phyloP scores from a whole-genome alignment of 2,329 filamentous ascomycete species.

The Bipolaris cookei region DNA sequence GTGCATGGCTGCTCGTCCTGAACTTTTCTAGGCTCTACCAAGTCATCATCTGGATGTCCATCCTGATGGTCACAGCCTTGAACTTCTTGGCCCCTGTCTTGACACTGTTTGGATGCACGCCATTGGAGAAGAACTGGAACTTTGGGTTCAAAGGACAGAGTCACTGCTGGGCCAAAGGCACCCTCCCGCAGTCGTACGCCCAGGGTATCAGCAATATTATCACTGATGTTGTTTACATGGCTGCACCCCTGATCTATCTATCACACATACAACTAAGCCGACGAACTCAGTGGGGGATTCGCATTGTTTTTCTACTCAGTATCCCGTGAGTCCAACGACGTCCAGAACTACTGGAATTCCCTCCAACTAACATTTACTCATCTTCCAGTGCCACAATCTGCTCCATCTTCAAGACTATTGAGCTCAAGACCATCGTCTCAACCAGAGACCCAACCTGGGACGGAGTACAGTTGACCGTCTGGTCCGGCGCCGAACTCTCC shows the following conservation, averaged over 20 bases:
- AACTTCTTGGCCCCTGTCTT: constrained; percentile 36
- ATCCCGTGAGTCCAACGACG: constrained; percentile 29
- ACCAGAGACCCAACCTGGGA: constrained; percentile 36
- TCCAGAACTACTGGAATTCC: background rate
- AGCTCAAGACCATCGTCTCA: constrained; percentile 29
- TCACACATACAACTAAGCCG: constrained; percentile 30
- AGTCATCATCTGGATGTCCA: constrained; percentile 36
- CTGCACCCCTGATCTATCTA: constrained; percentile 39
- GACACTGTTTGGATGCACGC: constrained; percentile 35
- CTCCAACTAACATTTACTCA: background rate
- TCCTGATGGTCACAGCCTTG: constrained; percentile 34
- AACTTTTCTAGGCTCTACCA: constrained; percentile 38
- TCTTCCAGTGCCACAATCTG: constrained; percentile 32
- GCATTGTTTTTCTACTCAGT: constrained; percentile 38
- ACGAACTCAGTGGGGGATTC: constrained; percentile 38
- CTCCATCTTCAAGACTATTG: constrained; percentile 38
- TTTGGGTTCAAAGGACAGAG: constrained; percentile 16
- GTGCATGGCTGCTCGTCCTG: constrained; percentile 37
- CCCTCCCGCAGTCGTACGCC: constrained; percentile 30
- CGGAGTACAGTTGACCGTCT: constrained; percentile 34
- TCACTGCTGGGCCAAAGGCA: constrained; percentile 33
- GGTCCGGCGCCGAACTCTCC: constrained; percentile 33
- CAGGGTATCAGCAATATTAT: constrained; percentile 39
- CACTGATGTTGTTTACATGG: constrained; percentile 39
- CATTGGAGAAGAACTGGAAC: constrained; percentile 40